phyloP scores from a whole-genome alignment of 1,284 basidiomycete species.

The Rhizoctonia solani region DNA sequence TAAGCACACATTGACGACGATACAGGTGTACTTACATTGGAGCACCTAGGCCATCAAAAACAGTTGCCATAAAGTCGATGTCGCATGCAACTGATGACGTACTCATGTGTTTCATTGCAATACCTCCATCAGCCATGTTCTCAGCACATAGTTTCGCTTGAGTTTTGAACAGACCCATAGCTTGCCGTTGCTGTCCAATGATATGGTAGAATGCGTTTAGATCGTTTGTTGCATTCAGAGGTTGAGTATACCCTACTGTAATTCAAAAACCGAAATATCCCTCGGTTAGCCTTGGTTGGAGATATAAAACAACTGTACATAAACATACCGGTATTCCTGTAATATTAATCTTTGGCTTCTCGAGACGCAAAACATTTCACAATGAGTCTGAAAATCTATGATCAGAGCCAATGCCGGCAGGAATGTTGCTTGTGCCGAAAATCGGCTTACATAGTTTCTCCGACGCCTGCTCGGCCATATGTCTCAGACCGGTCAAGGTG shows the following conservation, averaged over 20 bases:
- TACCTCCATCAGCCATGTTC: too few species aligned
- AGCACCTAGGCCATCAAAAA: conserved; percentile 43
- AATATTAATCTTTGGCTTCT: conserved; percentile 45
- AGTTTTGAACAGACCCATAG: too few species aligned
- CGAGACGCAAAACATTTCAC: conserved; percentile 47
- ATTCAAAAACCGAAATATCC: too few species aligned
- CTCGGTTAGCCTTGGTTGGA: too few species aligned
- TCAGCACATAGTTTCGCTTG: too few species aligned
- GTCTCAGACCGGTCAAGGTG: too few species aligned
- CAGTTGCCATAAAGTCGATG: conserved; percentile 50
- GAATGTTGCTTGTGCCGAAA: background rate
- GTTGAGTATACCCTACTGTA: background rate
- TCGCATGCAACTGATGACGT: conserved; percentile 52
- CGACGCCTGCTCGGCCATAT: background rate
- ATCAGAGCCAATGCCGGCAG: background rate
- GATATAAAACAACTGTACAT: background rate
- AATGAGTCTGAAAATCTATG: conserved; percentile 43
- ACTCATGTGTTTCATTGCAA: too few species aligned
- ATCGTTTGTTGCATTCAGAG: conserved; percentile 38
- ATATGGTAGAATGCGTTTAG: conserved; percentile 44
- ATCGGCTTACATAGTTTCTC: background rate
- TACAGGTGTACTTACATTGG: background rate
- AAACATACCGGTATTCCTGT: conserved; percentile 45
- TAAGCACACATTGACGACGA: too few species aligned
- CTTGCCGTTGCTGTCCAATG: too few species aligned